A percentile compares a stretch with the other conserved stretches of the same genome.
Evolutionary conservation across 805 yeast genomes (phyloP).

Genomic region (Kuraishia ogatae): DNA sequence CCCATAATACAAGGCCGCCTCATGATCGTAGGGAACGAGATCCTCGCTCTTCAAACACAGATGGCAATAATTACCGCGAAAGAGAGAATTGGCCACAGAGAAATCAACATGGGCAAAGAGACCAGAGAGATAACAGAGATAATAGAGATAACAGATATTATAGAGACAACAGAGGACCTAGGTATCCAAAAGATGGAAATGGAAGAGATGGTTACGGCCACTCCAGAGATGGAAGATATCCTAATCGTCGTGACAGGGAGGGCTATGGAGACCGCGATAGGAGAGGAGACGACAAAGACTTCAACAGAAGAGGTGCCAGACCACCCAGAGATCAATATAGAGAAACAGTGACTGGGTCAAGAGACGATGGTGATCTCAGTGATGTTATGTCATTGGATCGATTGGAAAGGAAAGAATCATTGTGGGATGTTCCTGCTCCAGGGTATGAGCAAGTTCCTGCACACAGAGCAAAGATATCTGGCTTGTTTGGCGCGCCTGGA

Average conservation of each 20-base stretch:
- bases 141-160: not conserved
- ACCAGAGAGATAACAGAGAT: not conserved
- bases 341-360: not conserved
- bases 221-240: not conserved
- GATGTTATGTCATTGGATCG: constrained; percentile 39
- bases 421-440: constrained; percentile 66
- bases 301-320: not conserved
- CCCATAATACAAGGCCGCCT: not conserved
- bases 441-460: constrained; percentile 72
- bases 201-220: not conserved
- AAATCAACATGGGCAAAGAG: not conserved
- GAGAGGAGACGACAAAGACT: not conserved
- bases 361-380: constrained; percentile 22
- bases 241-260: not conserved
- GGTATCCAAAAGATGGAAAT: not conserved
- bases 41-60: not conserved
- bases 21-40: not conserved
- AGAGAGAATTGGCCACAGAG: not conserved
- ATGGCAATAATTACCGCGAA: not conserved
- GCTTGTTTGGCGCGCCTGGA: constrained; percentile 72
- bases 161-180: not conserved
- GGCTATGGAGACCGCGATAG: not conserved
- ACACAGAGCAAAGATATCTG: constrained; percentile 69
- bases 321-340: not conserved
- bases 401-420: constrained; percentile 38